Percentiles rank a stretch among this genome's conserved stretches.
Conservation (phyloP, 2,329 filamentous ascomycete genomes). For the Scedosporium apiospermum region DNA sequence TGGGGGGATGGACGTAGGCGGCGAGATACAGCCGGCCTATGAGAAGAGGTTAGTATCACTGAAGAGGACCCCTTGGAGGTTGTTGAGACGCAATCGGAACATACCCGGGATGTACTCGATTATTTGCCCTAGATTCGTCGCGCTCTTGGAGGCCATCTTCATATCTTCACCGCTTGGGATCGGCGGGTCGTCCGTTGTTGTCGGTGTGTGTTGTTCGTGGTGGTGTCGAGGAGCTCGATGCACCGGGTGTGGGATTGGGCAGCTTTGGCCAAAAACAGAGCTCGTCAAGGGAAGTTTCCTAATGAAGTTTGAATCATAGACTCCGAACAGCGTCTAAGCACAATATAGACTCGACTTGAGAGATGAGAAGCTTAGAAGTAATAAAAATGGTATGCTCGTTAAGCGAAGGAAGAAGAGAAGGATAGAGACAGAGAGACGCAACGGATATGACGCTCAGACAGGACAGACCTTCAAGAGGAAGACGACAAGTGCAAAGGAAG, state of each 20-base stretch:
- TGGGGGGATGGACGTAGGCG: conserved; percentile 76
- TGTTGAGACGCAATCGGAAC: conserved; percentile 13
- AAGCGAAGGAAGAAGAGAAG: neutral
- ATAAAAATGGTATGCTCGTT: neutral
- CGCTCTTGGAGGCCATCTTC: conserved; percentile 29
- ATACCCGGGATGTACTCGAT: conserved; percentile 94
- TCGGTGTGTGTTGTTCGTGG: neutral
- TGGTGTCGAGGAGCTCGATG: neutral
- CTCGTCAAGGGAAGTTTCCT: neutral
- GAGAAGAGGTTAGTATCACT: conserved; percentile 16
- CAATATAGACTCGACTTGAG: neutral
- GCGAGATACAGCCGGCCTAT: conserved; percentile 90
- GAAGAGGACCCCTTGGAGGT: neutral
- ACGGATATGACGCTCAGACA: neutral
- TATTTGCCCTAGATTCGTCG: conserved; percentile 67
- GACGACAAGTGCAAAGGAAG: neutral
- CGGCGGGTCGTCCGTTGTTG: no score
- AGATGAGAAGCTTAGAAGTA: neutral
- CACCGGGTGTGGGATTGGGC: neutral
- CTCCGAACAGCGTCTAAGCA: neutral
- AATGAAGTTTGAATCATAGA: neutral
- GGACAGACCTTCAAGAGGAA: neutral
- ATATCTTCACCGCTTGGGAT: neutral
- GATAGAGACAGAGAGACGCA: neutral
- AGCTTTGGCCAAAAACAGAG: neutral